A percentile compares a stretch with the other conserved stretches of the same genome.
phyloP scores from a whole-genome alignment of 768 basidiomycete genomes.

The Boletus coccyginus region DNA sequence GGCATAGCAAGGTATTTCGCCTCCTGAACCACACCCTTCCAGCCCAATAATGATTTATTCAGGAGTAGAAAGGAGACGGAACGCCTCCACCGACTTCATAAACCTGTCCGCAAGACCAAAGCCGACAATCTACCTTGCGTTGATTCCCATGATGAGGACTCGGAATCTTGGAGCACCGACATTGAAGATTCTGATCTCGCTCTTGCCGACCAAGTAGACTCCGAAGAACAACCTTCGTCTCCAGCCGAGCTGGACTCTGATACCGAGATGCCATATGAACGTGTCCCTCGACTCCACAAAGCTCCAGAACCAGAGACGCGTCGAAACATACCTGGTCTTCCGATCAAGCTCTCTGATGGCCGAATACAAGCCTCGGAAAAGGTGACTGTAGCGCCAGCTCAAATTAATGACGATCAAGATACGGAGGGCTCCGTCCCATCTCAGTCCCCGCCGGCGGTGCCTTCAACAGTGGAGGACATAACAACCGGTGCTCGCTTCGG shows the following conservation, averaged over 20 bases:
- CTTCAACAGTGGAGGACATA: constrained; percentile 57
- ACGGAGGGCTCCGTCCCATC: constrained; percentile 37
- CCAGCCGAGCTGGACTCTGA: constrained; percentile 42
- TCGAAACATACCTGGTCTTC: constrained; percentile 59
- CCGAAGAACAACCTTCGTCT: constrained; percentile 6
- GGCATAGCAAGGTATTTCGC: constrained; percentile 72
- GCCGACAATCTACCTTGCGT: constrained; percentile 68
- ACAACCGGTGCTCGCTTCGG: constrained; percentile 86
- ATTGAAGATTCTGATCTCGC: constrained; percentile 33
- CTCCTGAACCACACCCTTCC: neutral
- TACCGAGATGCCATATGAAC: constrained; percentile 75
- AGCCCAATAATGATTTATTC: constrained; percentile 4
- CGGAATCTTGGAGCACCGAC: constrained; percentile 48
- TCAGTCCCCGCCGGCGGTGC: constrained; percentile 25
- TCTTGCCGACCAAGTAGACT: constrained; percentile 7
- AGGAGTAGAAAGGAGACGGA: constrained; percentile 87
- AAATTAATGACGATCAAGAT: constrained; percentile 29
- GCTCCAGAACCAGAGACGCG: constrained; percentile 45
- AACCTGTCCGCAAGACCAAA: constrained; percentile 45
- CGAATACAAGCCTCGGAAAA: constrained; percentile 60
- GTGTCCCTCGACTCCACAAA: constrained; percentile 50
- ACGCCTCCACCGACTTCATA: constrained; percentile 63
- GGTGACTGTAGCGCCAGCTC: constrained; percentile 16
- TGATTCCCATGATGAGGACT: constrained; percentile 63
- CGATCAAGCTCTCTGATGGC: constrained; percentile 86